Evolutionary conservation across 176 grass and related monocot genomes (phyloP), one percentile per base, ranked within the genome.

Genomic region (Tillandsia leiboldiana): DNA sequence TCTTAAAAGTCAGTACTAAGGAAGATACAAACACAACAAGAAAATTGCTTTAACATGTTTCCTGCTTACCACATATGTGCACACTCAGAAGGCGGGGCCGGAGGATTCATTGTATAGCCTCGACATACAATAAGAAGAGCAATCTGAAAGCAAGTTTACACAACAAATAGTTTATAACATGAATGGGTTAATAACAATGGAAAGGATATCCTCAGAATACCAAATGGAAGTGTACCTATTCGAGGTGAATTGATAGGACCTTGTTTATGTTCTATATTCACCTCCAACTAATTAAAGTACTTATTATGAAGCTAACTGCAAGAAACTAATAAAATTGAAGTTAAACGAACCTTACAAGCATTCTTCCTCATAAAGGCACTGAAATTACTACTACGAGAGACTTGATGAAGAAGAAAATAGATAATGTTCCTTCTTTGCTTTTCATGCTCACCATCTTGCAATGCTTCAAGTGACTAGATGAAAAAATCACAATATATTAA

Each of bases 401-500:
- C 93, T 84, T 97, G 93, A 87, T 97, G 82, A 70, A 97, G 89
- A 85, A 97, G 93, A 81, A 97, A 97, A 92, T 97, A 97, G 48
- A 97, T 68, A 73, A 97, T 87, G 50, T 97, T 91, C 71, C 93
- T 92, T 72, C 89, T 88, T 81, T 97, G 89, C 73, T 92, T 97
- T 81, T 97, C 93, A 81, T 92, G 86, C 67, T 97, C 93, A 17
- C 93, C 89, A 42, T 97, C 93, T 82, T 97, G 89, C 78, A 97
- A 77, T 15, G 93, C 86, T 79, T 92, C 89, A 77, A 97, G 88
- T 61, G 89, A 97, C 93, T 97, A 80, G 48, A 83, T 12, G 58
- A 86, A 74, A 72, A 72, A 51, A 54, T 76, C 68, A 47, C 72
- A 49, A 73, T 72, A 63, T 29, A 81, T 69, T 50, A 83, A 10